Evolutionary conservation across 805 yeast genomes (phyloP), one percentile per base, ranked within the genome.

Genomic region (Suhomyces sp.): DNA sequence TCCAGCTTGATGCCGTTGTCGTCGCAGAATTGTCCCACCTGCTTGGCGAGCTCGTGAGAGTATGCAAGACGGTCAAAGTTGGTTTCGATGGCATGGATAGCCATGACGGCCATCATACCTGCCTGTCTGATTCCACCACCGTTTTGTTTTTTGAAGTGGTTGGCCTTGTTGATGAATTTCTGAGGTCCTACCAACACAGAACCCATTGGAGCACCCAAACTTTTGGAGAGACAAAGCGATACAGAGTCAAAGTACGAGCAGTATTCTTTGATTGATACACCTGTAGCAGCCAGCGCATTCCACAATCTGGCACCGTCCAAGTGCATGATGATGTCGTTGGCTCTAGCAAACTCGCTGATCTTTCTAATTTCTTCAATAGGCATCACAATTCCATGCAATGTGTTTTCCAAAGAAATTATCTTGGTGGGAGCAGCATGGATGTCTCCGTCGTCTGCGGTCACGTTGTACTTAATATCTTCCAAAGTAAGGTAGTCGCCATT

Each of bases 231-330:
- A 68, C 97, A 92, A 47, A 92, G 78, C 13, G 96, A 89, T 46
- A 92, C 88, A n/a, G 94, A 84, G 69, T 91, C 97, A 65, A 91
- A 91, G 55, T 83, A 73, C 55, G 79, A 75, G 58, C 96, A 87
- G 67, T 85, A 90, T 61, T 89, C 89, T 17, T 68, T 70, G 54
- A 91, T 69, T 15, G 89, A 71, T 35, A 87, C 75, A 22, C 87
- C 90, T 8, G 89, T 82, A 24, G 80, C 92, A 10, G 80, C 87
- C 40, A 84, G 75, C n/a, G 97, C 97, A 66, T 88, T 89, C 92
- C 96, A 91, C 47, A 92, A 71, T 60, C 98, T 80, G n/a, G 97
- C 98, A 56, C 97, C 98, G 66, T 92, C 98, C 60, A 91, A 82
- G 63, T 93, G 97, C 58, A 91, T 67, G 51, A 74, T 78, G 50